phyloP scores from a whole-genome alignment of 345 rosid species.

The Populus pruinosa region DNA sequence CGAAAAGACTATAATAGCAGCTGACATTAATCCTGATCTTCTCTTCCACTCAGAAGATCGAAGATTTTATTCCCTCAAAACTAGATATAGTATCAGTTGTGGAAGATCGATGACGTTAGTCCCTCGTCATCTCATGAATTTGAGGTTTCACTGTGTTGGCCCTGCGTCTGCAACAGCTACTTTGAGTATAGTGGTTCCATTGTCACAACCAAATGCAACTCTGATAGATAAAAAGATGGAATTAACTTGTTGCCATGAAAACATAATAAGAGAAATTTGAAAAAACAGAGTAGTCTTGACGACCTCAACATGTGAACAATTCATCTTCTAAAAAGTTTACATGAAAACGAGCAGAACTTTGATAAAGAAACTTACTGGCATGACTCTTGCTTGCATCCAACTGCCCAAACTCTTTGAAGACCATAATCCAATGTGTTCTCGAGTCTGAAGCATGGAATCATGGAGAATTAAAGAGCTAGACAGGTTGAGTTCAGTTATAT shows the following conservation, averaged over 20 bases:
- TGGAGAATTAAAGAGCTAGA: background rate
- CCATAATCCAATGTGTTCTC: constrained; percentile 8
- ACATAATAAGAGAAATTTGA: background rate
- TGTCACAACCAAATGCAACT: constrained; percentile 22
- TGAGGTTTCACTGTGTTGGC: background rate
- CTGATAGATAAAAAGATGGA: background rate
- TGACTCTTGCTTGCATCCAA: constrained; percentile 19
- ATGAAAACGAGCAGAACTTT: background rate
- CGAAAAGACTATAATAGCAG: background rate
- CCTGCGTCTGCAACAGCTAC: background rate
- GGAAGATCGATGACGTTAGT: background rate
- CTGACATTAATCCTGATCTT: background rate
- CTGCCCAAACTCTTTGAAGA: constrained; percentile 29
- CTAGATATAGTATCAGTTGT: background rate
- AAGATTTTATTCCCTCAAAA: background rate
- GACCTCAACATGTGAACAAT: background rate
- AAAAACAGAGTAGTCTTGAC: background rate
- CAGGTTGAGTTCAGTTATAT: too few relatives aligned
- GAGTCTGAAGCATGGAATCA: constrained; percentile 7
- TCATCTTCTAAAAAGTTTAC: background rate
- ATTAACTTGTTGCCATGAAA: background rate
- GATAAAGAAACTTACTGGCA: constrained; percentile 17
- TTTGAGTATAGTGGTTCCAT: constrained; percentile 12
- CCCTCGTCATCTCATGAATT: background rate
- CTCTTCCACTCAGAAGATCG: background rate